Evolutionary conservation across 78 protist genomes (phyloP).

Genomic region (Dictyostelium capitatum): DNA sequence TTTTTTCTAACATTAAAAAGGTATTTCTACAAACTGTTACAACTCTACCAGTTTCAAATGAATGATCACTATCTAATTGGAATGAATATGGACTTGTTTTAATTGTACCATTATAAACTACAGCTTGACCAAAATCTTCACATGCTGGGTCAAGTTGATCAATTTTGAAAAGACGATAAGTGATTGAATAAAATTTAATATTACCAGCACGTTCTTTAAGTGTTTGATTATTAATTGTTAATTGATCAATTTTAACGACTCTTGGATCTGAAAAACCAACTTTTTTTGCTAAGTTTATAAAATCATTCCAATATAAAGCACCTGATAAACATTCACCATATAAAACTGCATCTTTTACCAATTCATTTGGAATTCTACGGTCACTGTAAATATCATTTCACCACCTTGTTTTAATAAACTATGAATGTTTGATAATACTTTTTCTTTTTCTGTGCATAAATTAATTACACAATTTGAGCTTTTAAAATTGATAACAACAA

Average conservation of each 20-base stretch:
- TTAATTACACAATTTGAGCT: no score
- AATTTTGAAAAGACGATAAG: conserved; percentile 91
- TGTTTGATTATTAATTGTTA: conserved; percentile 15
- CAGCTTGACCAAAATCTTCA: conserved; percentile 94
- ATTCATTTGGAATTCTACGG: no score
- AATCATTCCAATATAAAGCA: no score
- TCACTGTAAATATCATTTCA: no score
- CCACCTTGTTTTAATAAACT: no score
- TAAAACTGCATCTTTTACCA: no score
- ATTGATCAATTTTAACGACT: neutral
- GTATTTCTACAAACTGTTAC: conserved; percentile 86
- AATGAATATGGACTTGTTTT: neutral
- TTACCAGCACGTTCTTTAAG: conserved; percentile 31
- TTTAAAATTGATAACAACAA: no score
- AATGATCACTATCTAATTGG: conserved; percentile 67
- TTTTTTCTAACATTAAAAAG: conserved; percentile 67
- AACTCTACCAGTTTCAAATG: conserved; percentile 59
- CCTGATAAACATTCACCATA: no score
- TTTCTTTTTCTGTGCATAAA: no score
- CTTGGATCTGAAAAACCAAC: no score
- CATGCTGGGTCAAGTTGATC: conserved; percentile 82
- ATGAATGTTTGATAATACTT: no score
- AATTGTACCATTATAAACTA: conserved; percentile 86
- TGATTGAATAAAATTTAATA: conserved; percentile 76
- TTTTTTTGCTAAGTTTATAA: no score